These are phyloP conservation scores for Euphorbia peplus DNA, from an alignment of 345 rosid species.

Conservation along the genomic window DNA sequence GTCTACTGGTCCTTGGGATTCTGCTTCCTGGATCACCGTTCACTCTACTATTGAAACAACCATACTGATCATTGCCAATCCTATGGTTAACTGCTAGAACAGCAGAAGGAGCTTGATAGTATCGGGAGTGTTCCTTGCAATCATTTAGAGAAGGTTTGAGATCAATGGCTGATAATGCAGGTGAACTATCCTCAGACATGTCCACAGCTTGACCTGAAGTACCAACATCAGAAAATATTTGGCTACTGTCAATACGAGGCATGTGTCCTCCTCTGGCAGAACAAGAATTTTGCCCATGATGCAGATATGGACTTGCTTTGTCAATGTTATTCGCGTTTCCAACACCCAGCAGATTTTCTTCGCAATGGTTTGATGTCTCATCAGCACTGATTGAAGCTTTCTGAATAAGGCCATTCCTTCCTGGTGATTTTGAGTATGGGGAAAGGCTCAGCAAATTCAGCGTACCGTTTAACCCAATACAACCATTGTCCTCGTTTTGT, in stretches of 20 bases:
- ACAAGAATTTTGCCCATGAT: conserved; percentile 29
- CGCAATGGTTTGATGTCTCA: conserved; percentile 16
- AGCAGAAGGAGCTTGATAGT: conserved; percentile 20
- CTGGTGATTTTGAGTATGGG: conserved; percentile 18
- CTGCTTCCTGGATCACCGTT: conserved; percentile 23
- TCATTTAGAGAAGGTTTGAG: conserved; percentile 25
- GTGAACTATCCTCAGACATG: conserved; percentile 19
- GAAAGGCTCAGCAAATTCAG: conserved; percentile 23
- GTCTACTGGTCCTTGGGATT: conserved; percentile 17
- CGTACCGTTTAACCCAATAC: conserved; percentile 21
- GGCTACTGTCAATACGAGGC: conserved; percentile 22
- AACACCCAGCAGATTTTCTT: conserved; percentile 9
- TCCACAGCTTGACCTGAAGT: conserved; percentile 21
- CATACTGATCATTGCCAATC: conserved; percentile 12
- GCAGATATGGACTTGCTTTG: conserved; percentile 22
- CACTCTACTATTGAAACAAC: conserved; percentile 20
- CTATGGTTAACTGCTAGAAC: conserved; percentile 19
- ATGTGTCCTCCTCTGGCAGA: conserved; percentile 22
- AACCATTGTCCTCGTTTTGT: conserved; percentile 31
- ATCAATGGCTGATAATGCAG: conserved; percentile 23
- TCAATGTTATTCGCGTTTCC: conserved; percentile 18
- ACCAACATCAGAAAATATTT: conserved; percentile 25
- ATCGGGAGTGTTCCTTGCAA: conserved; percentile 17
- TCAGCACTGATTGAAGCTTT: conserved; percentile 20
- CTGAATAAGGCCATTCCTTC: conserved; percentile 26